phyloP scores from a whole-genome alignment of 192 early-diverging fungal genomes.

The Pilaira anomala region DNA sequence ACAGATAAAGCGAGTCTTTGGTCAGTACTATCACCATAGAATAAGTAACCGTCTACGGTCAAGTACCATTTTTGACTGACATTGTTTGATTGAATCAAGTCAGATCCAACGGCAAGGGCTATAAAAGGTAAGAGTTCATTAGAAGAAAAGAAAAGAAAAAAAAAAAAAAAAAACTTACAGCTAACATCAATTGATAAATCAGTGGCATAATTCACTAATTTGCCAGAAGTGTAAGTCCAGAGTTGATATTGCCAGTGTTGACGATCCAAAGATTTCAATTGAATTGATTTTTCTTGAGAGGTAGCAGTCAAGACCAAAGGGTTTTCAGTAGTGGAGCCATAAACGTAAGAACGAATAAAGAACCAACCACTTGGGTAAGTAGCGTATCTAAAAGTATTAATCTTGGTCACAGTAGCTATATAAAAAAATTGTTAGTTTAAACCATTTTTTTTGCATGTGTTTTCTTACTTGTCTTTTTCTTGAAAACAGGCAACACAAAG shows the following conservation, averaged over 20 bases:
- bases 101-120: constrained; percentile 14
- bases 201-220: constrained; percentile 27
- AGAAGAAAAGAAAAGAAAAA: neutral
- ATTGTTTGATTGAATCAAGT: constrained; percentile 12
- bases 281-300: neutral
- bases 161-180: constrained; percentile 15
- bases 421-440: neutral
- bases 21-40: constrained; percentile 17
- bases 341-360: constrained; percentile 20
- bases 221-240: constrained; percentile 25
- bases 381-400: constrained; percentile 21
- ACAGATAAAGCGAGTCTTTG: constrained; percentile 7
- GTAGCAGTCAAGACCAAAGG: constrained; percentile 24
- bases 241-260: constrained; percentile 24
- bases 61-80: constrained; percentile 24
- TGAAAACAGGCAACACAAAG: constrained; percentile 37
- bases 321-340: constrained; percentile 11
- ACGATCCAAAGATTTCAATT: constrained; percentile 7
- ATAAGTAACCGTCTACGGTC: constrained; percentile 30
- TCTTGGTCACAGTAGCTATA: constrained; percentile 21
- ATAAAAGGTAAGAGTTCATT: constrained; percentile 6
- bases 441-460: neutral
- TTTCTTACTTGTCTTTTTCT: constrained; percentile 29
- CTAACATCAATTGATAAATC: constrained; percentile 17
- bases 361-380: constrained; percentile 32